Conservation (phyloP, 495 filamentous ascomycete genomes). For the Parathielavia appendiculata region DNA sequence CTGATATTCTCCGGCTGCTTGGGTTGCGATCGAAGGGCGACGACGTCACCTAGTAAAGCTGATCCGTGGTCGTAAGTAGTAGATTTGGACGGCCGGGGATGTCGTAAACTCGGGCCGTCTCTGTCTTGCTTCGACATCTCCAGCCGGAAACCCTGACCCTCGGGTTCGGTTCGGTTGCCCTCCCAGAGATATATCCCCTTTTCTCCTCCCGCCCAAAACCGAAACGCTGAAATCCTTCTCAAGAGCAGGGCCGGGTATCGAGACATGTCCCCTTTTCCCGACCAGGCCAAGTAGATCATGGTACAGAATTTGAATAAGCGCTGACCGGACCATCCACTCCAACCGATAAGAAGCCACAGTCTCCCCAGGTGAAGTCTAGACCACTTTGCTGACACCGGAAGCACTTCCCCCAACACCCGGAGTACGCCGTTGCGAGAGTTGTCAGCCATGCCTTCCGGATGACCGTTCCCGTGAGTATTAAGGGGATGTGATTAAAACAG, state of each 20-base stretch:
- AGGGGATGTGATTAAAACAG: slow-evolving; percentile 47
- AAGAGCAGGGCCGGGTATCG: slow-evolving; percentile 1
- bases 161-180: slow-evolving; percentile 2
- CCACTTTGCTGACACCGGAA: slow-evolving; percentile 22
- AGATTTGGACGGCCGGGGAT: neutral
- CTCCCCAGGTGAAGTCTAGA: slow-evolving; percentile 24
- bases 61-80: neutral
- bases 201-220: slow-evolving; percentile 9
- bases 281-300: slow-evolving; percentile 5
- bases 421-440: slow-evolving; percentile 12
- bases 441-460: slow-evolving; percentile 24
- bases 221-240: slow-evolving; percentile 17
- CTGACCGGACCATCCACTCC: slow-evolving; percentile 23
- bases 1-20: neutral
- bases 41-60: neutral
- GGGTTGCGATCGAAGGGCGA: neutral
- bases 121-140: neutral
- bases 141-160: neutral
- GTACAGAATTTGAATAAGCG: slow-evolving; percentile 33
- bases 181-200: slow-evolving; percentile 1
- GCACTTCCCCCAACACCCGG: slow-evolving; percentile 20
- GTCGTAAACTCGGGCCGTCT: neutral
- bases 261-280: neutral
- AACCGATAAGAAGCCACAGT: slow-evolving; percentile 24
- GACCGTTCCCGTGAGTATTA: slow-evolving; percentile 39